These are phyloP conservation scores for Gossypium anomalum DNA, from an alignment of 345 rosid species.

Conservation along the genomic window DNA sequence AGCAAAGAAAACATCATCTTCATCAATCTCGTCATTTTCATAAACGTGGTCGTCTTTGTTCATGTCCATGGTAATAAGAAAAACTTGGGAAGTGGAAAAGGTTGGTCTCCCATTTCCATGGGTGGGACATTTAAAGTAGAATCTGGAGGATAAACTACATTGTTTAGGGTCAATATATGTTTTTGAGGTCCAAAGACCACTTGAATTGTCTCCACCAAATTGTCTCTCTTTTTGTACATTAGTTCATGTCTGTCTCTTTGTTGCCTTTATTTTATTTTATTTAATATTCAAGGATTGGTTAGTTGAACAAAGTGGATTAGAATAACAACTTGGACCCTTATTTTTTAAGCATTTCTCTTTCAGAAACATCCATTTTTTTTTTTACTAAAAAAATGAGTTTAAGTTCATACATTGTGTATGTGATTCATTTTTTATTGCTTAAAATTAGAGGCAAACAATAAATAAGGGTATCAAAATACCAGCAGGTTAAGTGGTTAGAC, in stretches of 20 bases:
- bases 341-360: background rate
- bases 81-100: background rate
- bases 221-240: constrained; percentile 27
- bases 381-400: background rate
- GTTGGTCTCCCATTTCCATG: background rate
- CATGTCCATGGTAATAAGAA: background rate
- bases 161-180: constrained; percentile 24
- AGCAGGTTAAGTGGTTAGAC: constrained; percentile 4
- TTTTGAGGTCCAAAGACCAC: constrained; percentile 3
- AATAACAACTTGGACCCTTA: background rate
- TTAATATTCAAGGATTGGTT: background rate
- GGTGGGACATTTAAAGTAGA: background rate
- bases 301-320: constrained; percentile 16
- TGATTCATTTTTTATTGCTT: background rate
- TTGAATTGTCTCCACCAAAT: constrained; percentile 22
- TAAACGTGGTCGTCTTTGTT: background rate
- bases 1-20: constrained; percentile 33
- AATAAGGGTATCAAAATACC: constrained; percentile 11
- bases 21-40: background rate
- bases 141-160: background rate
- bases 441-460: constrained; percentile 12
- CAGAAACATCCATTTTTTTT: background rate
- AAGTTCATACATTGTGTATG: background rate
- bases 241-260: background rate
- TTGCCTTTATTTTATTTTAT: too few species aligned